Evolutionary conservation across 768 basidiomycete genomes (phyloP), one percentile per base, ranked within the genome.

Genomic region (Tephrocybe rancida): DNA sequence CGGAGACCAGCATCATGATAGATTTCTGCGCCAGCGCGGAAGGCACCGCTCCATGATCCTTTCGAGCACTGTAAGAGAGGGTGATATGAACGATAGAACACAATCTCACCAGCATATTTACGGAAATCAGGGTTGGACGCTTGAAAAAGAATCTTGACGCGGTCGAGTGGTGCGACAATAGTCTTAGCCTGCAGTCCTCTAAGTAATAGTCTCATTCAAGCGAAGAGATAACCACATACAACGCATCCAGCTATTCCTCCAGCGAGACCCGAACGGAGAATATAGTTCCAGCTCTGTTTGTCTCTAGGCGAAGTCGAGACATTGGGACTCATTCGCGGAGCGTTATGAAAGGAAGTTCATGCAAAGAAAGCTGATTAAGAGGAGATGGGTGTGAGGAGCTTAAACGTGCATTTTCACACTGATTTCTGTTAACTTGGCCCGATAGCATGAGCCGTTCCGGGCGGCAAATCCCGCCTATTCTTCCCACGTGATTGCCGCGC

Each of bases 61-160:
- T 66, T 49, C 18, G n/a, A 42, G 32, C 41, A 16, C 16, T 32
- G 6, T 19, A 19, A n/a, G 7, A 42, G 16, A 21, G 44, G 14
- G 25, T 21, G 27, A 44, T 2, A 16, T 34, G 30, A 29, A 39
- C 11, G 4, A 38, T 35, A 25, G 50, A 69, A 67, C 38, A 67
- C 56, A 56, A 69, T 64, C 83, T 53, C 54, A 92, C 95, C 95
- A 53, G 95, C 84, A 73, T 95, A 98, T 69, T 94, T 92, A 67
- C 84, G 82, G 67, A 90, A 99, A 54, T 98, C 96, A 7, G 91
- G 90, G 69, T 96, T 97, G 6, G 92, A 92, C 0, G 97, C 93
- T 69, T 99, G 96, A 67, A 98, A 97, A 44, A 99, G 86, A 63
- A 99, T 99, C 75, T 99, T 99, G 61, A 99, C 95, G 67, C 97